Conservation (phyloP, 495 filamentous ascomycete species). For the Aspergillus bertholletiae region DNA sequence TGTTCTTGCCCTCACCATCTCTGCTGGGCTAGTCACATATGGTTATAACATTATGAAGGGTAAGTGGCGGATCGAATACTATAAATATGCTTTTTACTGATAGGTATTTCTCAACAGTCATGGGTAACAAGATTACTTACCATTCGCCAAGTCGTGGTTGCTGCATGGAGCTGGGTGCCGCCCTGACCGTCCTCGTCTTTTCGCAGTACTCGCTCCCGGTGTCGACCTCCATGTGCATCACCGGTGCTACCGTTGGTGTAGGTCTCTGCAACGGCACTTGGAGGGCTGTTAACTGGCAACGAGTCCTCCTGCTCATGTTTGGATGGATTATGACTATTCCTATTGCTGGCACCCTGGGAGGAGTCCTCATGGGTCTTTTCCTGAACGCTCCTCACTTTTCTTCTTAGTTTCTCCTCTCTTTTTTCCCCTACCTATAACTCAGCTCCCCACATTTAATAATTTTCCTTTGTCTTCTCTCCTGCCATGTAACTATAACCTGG, state of each 20-base stretch:
- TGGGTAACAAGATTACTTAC: conserved; percentile 68
- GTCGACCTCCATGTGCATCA: conserved; percentile 58
- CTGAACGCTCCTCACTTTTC: conserved; percentile 57
- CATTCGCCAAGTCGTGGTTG: conserved; percentile 59
- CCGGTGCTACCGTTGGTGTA: conserved; percentile 54
- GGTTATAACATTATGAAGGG: conserved; percentile 70
- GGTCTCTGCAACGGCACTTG: conserved; percentile 54
- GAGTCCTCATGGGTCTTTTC: conserved; percentile 58
- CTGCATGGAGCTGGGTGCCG: conserved; percentile 65
- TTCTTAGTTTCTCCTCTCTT: too few relatives aligned
- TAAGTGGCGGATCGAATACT: conserved; percentile 14
- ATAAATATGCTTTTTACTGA: conserved; percentile 1
- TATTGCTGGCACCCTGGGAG: conserved; percentile 56
- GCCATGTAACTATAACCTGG: too few relatives aligned
- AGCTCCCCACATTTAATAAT: too few relatives aligned
- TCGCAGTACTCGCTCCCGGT: conserved; percentile 59
- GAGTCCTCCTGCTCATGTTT: conserved; percentile 48
- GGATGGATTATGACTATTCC: conserved; percentile 65
- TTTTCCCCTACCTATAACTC: too few relatives aligned
- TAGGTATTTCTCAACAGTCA: conserved; percentile 34
- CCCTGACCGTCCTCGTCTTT: conserved; percentile 62
- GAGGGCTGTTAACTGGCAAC: conserved; percentile 63
- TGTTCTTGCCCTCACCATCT: conserved; percentile 50
- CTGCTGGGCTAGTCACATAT: conserved; percentile 56
- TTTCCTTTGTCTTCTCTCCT: too few relatives aligned